Evolutionary conservation across 768 basidiomycete genomes (phyloP), one percentile per base, ranked within the genome.

Genomic region (Russula virescens): DNA sequence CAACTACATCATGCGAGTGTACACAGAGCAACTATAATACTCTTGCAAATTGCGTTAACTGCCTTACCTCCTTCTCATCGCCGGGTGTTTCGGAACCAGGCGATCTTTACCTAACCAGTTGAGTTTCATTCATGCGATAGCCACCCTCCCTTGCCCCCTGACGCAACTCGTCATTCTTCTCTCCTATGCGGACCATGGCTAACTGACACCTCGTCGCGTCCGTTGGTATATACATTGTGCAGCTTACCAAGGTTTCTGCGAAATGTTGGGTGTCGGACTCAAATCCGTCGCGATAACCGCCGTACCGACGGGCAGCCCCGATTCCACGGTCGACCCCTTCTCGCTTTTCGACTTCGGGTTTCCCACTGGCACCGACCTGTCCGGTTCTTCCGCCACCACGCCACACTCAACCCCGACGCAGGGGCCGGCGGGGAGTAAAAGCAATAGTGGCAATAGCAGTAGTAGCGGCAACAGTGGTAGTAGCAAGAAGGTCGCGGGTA

Each of bases 321-420:
- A 31, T 5, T 46, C 55, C 13, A 52, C 55, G 25, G 49, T 42
- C n/a, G 50, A 62, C 34, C 55, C 50, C 16, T 13, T 62, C 26
- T 25, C 55, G 19, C 25, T 40, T 5, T 57, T 62, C 26, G 23
- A 52, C 55, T 7, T 5, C 48, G 13, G 61, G 61, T 10, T 48
- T 21, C 10, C 55, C 55, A 13, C 10, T 1, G 23, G 48, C 23
- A 7, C 38, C 55, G 48, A 35, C 48, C 10, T 31, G 8, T 31
- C 31, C 31, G 8, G 8, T 4, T 31, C 8, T 31, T 9, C 13
- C 38, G 38, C 13, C 18, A 1, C 8, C 10, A 2, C 13, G 10
- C 18, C 21, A 2, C 55, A 54, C 7, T 45, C 56, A 55, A 2
- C 56, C 3, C 55, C 61, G 23, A 55, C 53, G 16, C 26, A 3